Evolutionary conservation across 1,139 yeast species (phyloP).

Genomic region (Diutina ranongensis): DNA sequence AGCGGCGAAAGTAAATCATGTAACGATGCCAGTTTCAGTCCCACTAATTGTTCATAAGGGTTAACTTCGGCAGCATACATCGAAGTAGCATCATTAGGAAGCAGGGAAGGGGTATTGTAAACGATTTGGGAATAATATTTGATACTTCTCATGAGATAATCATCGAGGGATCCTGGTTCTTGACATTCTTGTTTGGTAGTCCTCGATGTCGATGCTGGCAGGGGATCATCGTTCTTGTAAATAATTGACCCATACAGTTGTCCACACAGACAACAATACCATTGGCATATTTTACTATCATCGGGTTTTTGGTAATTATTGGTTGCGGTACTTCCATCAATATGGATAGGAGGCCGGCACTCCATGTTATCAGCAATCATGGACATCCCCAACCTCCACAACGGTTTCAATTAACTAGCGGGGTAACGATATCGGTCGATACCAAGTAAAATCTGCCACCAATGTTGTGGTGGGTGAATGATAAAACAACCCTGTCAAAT

Average conservation of each 20-base stretch:
- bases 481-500: neutral
- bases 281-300: slow-evolving; percentile 32
- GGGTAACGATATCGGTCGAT: too few relatives aligned
- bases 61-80: slow-evolving; percentile 1
- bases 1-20: slow-evolving; percentile 3
- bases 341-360: neutral
- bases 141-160: slow-evolving; percentile 1
- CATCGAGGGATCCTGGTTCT: neutral
- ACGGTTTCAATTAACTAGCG: neutral
- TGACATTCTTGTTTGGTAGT: neutral
- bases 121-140: slow-evolving; percentile 5
- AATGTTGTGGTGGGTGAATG: too few relatives aligned
- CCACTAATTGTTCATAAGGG: neutral
- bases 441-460: too few relatives aligned
- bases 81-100: neutral
- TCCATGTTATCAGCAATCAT: slow-evolving; percentile 1
- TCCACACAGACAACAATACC: slow-evolving; percentile 47
- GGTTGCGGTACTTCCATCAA: neutral
- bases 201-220: neutral
- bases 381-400: slow-evolving; percentile 2
- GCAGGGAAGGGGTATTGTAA: neutral
- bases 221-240: neutral
- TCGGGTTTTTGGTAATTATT: neutral
- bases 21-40: slow-evolving; percentile 1
- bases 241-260: slow-evolving; percentile 26